A percentile compares a stretch with the other conserved stretches of the same genome.
phyloP scores from a whole-genome alignment of 495 filamentous ascomycete genomes.

The Penicillium riverlandense region DNA sequence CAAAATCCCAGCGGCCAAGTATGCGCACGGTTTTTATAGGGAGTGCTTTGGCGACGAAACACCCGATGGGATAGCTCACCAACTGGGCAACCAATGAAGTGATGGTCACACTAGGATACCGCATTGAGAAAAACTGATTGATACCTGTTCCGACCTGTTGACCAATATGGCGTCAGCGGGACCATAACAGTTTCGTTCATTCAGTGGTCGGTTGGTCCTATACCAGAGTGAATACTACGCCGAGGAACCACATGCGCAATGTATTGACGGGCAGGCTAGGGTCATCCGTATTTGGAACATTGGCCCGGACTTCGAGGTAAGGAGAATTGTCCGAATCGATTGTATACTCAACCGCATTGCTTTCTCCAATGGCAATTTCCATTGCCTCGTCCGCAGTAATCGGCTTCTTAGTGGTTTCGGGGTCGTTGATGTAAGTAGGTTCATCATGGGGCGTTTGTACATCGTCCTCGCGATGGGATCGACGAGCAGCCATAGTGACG shows the following conservation, averaged over 20 bases:
- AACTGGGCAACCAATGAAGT: slow-evolving; percentile 56
- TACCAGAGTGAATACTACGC: slow-evolving; percentile 49
- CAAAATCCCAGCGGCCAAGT: slow-evolving; percentile 38
- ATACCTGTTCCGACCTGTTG: slow-evolving; percentile 34
- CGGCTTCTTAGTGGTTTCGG: slow-evolving; percentile 4
- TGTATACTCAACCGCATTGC: slow-evolving; percentile 3
- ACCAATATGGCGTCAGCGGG: background rate
- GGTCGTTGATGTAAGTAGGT: background rate
- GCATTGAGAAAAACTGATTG: slow-evolving; percentile 58
- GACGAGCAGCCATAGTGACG: slow-evolving; percentile 42
- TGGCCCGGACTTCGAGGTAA: slow-evolving; percentile 40
- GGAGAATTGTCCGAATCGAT: slow-evolving; percentile 26
- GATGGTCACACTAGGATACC: slow-evolving; percentile 67
- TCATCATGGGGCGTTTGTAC: slow-evolving; percentile 1
- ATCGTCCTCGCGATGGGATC: slow-evolving; percentile 35
- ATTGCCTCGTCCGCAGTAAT: slow-evolving; percentile 5
- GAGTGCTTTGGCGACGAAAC: slow-evolving; percentile 22
- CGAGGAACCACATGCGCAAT: slow-evolving; percentile 57
- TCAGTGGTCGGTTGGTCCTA: slow-evolving; percentile 12
- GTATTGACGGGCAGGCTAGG: slow-evolving; percentile 54
- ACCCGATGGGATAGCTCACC: slow-evolving; percentile 55
- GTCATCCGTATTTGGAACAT: slow-evolving; percentile 38
- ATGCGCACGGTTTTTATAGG: slow-evolving; percentile 41
- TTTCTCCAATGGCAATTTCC: slow-evolving; percentile 10
- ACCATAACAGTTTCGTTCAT: background rate